phyloP scores from a whole-genome alignment of 176 grass and related monocot species.

The Poa pratensis region DNA sequence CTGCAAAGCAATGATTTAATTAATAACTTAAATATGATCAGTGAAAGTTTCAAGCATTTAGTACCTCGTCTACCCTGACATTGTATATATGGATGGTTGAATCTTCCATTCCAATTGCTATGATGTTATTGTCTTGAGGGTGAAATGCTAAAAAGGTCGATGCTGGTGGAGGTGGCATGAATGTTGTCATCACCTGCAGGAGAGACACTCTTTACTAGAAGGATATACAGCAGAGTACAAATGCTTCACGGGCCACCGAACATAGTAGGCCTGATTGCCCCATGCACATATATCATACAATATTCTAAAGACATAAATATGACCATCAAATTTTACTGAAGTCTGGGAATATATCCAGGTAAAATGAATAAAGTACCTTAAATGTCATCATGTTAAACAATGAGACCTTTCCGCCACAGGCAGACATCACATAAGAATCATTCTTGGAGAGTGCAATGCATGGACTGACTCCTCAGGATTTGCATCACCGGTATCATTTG shows the following conservation, averaged over 20 bases:
- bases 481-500: conserved; percentile 72
- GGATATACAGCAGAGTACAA: background rate
- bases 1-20: conserved; percentile 44
- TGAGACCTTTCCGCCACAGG: conserved; percentile 96
- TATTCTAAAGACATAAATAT: conserved; percentile 4
- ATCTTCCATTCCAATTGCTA: conserved; percentile 99
- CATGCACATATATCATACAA: background rate
- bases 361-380: conserved; percentile 65
- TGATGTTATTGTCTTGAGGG: conserved; percentile 97
- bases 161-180: conserved; percentile 89
- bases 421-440: conserved; percentile 98
- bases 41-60: background rate
- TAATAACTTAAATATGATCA: conserved; percentile 17
- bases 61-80: conserved; percentile 97
- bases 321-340: conserved; percentile 24
- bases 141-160: conserved; percentile 98
- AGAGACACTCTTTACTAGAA: conserved; percentile 13
- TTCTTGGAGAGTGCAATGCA: conserved; percentile 99
- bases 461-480: conserved; percentile 76
- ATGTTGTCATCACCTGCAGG: conserved; percentile 93
- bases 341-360: conserved; percentile 13
- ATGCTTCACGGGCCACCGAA: background rate
- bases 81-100: conserved; percentile 99
- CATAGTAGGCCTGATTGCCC: background rate
- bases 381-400: conserved; percentile 99